phyloP scores from a whole-genome alignment of 305 asterid genomes.

The Andrographis paniculata region DNA sequence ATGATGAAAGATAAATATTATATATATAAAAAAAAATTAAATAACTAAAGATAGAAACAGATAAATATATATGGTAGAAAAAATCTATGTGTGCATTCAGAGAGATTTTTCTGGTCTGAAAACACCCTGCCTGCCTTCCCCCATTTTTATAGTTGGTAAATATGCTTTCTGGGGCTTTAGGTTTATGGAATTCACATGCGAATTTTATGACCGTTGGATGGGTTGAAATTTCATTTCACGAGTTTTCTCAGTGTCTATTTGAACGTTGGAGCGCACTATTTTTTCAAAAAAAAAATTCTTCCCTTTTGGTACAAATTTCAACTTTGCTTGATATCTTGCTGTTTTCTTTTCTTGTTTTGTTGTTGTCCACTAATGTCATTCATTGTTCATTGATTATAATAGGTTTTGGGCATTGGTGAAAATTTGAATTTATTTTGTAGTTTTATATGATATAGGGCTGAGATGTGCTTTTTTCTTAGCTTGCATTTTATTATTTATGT shows the following conservation, averaged over 20 bases:
- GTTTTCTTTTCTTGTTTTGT: constrained; percentile 1
- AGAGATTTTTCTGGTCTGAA: constrained; percentile 1
- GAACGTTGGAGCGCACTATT: constrained; percentile 87
- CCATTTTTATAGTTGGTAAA: constrained; percentile 37
- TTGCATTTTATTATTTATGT: too few relatives aligned
- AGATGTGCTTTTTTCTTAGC: too few relatives aligned
- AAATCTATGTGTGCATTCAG: too few relatives aligned
- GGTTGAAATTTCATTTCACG: constrained; percentile 35
- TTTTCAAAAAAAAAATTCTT: constrained; percentile 41
- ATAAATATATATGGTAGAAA: too few relatives aligned
- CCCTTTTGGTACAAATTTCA: constrained; percentile 6
- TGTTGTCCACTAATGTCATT: neutral
- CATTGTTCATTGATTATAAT: too few relatives aligned
- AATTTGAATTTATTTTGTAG: too few relatives aligned
- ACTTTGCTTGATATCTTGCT: neutral
- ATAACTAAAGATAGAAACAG: too few relatives aligned
- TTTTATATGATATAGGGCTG: too few relatives aligned
- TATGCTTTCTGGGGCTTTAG: neutral
- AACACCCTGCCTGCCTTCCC: constrained; percentile 12
- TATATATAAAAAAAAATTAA: neutral
- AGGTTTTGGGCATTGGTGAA: too few relatives aligned
- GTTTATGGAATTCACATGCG: constrained; percentile 50
- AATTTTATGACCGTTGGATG: constrained; percentile 46
- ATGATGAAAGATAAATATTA: constrained; percentile 30
- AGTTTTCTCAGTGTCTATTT: constrained; percentile 32